These are phyloP conservation scores for Erucastrum elatum DNA, from an alignment of 345 rosid species.

Conservation along the genomic window DNA sequence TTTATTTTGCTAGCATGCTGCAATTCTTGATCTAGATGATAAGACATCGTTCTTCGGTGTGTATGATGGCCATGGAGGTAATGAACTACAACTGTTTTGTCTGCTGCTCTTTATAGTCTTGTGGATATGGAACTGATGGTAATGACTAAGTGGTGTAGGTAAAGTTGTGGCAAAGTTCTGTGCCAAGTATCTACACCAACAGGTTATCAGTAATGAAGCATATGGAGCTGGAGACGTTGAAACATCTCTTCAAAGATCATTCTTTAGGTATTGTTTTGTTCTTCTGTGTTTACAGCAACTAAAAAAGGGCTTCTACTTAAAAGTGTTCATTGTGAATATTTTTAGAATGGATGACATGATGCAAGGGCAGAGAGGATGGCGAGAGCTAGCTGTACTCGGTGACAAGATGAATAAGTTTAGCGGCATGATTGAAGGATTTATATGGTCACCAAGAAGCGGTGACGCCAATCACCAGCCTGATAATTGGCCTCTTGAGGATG, in stretches of 20 bases:
- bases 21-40: constrained; percentile 60
- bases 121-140: neutral
- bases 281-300: neutral
- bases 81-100: constrained; percentile 12
- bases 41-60: constrained; percentile 80
- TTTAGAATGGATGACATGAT: constrained; percentile 92
- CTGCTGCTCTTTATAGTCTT: neutral
- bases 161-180: constrained; percentile 85
- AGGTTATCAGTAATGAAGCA: constrained; percentile 63
- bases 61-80: constrained; percentile 92
- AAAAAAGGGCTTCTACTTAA: neutral
- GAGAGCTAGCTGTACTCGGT: constrained; percentile 76
- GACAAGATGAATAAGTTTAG: constrained; percentile 75
- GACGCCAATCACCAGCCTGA: constrained; percentile 48
- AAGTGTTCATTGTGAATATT: neutral
- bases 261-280: constrained; percentile 54
- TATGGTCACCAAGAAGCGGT: constrained; percentile 80
- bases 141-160: constrained; percentile 45
- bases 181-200: constrained; percentile 81
- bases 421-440: constrained; percentile 77
- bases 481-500: constrained; percentile 66
- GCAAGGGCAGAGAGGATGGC: constrained; percentile 92
- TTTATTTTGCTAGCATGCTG: constrained; percentile 55
- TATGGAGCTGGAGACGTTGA: constrained; percentile 71
- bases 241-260: constrained; percentile 63